A percentile compares a stretch with the other conserved stretches of the same genome.
Evolutionary conservation across 768 basidiomycete genomes (phyloP).

Genomic region (Termitomyces heimii): DNA sequence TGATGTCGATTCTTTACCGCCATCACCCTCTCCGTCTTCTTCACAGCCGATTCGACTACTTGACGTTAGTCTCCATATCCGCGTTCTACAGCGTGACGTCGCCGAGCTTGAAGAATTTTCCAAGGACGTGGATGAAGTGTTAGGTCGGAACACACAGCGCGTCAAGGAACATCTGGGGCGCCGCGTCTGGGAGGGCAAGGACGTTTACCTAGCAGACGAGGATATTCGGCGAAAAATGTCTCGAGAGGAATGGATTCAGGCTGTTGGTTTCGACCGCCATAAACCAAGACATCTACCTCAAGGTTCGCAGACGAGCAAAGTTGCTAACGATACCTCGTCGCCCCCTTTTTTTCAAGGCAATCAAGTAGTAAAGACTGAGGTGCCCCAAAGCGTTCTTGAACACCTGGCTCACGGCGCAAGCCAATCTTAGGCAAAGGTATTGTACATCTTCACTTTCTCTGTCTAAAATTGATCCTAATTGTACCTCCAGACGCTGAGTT

Average conservation of each 20-base stretch:
- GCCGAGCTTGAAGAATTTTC: constrained; percentile 41
- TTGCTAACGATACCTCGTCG: background rate
- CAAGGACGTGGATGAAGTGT: constrained; percentile 30
- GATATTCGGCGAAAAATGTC: constrained; percentile 26
- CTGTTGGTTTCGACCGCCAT: constrained; percentile 41
- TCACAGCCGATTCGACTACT: constrained; percentile 31
- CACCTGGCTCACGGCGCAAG: background rate
- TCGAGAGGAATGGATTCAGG: constrained; percentile 40
- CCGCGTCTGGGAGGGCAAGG: constrained; percentile 60
- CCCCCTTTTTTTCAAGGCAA: constrained; percentile 11
- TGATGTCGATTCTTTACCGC: constrained; percentile 25
- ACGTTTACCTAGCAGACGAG: constrained; percentile 42
- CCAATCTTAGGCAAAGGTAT: background rate
- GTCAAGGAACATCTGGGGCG: constrained; percentile 75
- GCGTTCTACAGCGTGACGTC: constrained; percentile 50
- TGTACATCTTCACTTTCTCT: background rate
- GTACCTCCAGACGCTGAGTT: background rate
- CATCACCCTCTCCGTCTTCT: constrained; percentile 8
- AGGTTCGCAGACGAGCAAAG: background rate
- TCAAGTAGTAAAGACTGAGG: background rate
- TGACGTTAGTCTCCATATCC: constrained; percentile 49
- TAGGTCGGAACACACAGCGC: constrained; percentile 51
- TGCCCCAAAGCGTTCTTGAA: background rate
- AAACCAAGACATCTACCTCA: constrained; percentile 5
- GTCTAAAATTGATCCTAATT: background rate